Conservation (phyloP, 2,329 filamentous ascomycete species). For the Aspergillus pseudonomiae region DNA sequence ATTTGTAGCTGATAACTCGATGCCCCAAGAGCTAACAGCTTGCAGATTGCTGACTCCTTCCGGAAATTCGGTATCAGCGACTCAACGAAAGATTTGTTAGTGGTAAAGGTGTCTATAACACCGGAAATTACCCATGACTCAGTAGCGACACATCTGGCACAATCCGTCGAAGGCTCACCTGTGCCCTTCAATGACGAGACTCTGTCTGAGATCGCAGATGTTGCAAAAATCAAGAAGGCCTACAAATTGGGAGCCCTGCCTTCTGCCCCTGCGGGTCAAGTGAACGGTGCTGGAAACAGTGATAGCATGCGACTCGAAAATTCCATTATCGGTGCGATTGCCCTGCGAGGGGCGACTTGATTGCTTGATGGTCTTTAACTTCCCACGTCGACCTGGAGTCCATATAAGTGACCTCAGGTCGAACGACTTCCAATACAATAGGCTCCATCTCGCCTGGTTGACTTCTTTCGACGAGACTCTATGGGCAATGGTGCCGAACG, state of each 20-base stretch:
- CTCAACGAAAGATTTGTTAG: constrained; percentile 70
- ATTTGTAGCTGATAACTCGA: constrained; percentile 13
- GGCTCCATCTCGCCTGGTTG: background rate
- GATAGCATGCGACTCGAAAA: constrained; percentile 58
- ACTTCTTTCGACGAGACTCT: background rate
- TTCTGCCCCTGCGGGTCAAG: constrained; percentile 36
- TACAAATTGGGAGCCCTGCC: constrained; percentile 77
- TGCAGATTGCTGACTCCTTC: constrained; percentile 87
- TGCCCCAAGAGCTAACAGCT: constrained; percentile 19
- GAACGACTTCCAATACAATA: background rate
- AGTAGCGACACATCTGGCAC: constrained; percentile 62
- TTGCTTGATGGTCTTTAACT: background rate
- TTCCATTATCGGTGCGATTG: constrained; percentile 75
- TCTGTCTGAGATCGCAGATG: constrained; percentile 64
- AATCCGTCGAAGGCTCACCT: constrained; percentile 64
- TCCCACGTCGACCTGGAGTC: background rate
- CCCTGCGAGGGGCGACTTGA: constrained; percentile 64
- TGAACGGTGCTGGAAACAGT: constrained; percentile 26
- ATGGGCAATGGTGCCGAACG: background rate
- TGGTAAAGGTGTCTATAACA: constrained; percentile 73
- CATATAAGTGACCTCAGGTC: background rate
- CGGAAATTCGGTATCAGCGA: constrained; percentile 81
- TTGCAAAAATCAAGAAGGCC: constrained; percentile 74
- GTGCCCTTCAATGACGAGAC: constrained; percentile 64
- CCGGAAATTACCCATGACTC: constrained; percentile 50